Evolutionary conservation across 345 rosid species (phyloP), one percentile per base, ranked within the genome.

Genomic region (Ceriops decandra): DNA sequence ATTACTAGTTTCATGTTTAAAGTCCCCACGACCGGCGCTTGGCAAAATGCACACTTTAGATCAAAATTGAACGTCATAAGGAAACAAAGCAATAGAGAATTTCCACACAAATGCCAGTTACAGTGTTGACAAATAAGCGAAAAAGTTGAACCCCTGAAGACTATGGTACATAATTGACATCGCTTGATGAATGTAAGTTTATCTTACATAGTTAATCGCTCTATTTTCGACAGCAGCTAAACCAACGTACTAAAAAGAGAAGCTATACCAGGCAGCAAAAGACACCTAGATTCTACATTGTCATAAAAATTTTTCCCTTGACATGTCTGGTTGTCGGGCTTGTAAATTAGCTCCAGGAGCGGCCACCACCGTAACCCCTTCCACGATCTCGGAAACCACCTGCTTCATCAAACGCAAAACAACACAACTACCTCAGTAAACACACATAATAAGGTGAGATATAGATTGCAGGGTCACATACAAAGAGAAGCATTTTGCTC

Each of bases 371-470:
- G 6, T 75, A 75, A 70, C 84, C 84, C 77, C 84, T 82, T 51
- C 91, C 91, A 42, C 88, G 88, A 60, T 87, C 91, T 51, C 88
- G 87, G 61, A 71, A 87, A 61, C 89, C 82, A 27, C 87, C 89
- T 83, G 83, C 71, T 72, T 64, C 65, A 57, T 54, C 24, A 35
- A 26, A 61, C 15, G 53, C 15, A 26, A 69, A 46, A 20, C 63
- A 42, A 59, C 1, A 62, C 2, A 33, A 28, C 49, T 36, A 51
- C 51, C 33, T 46, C 56, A 66, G 67, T 2, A 74, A 31, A 60
- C n/a, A 38, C 35, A 24, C 38, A 15, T 26, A n/a, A 2, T 13
- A 13, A 42, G 13, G 49, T 42, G 17, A 3, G 5, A 13, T 42
- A 13, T 42, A 13, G 17, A 42, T 24, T 56, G 59, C 19, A 24